Base-by-base conservation (phyloP, 768 basidiomycete genomes). In the Mycena belliarum region DNA sequence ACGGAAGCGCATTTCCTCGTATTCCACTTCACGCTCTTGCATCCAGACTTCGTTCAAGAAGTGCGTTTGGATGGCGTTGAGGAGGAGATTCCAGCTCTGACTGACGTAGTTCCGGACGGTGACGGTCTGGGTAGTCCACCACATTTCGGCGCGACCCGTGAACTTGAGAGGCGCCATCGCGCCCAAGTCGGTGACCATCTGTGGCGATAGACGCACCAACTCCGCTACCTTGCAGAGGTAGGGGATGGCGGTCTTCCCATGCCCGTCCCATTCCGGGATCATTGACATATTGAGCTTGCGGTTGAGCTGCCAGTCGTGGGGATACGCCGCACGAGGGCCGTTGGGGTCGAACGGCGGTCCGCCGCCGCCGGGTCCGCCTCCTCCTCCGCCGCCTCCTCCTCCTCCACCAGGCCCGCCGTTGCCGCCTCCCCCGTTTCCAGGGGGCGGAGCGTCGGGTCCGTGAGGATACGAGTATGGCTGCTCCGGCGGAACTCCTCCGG, bases 301-400 rank as follows among this genome's bases (percentile, higher is more conserved):
- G 26, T 55, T 49, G 5, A 55, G 1, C 16, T 55, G 55, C 55
- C 55, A 55, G n/a, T n/a, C n/a, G n/a, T n/a, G n/a, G n/a, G n/a
- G n/a, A n/a, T n/a, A n/a, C n/a, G n/a, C n/a, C n/a, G n/a, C n/a
- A n/a, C n/a, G n/a, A n/a, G n/a, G n/a, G n/a, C n/a, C n/a, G n/a
- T n/a, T n/a, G n/a, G n/a, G n/a, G n/a, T n/a, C n/a, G n/a, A n/a
- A n/a, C n/a, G n/a, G n/a, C n/a, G n/a, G n/a, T n/a, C n/a, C n/a
- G n/a, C n/a, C n/a, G n/a, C n/a, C n/a, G n/a, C n/a, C n/a, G n/a
- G n/a, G n/a, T n/a, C n/a, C n/a, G n/a, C n/a, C n/a, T n/a, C n/a
- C n/a, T n/a, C n/a, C n/a, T n/a, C n/a, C n/a, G n/a, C n/a, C n/a
- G n/a, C n/a, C n/a, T n/a, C n/a, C n/a, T n/a, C n/a, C n/a, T n/a